Percentiles rank a stretch among this genome's conserved stretches.
These are phyloP conservation scores for Persicaria tinctoria DNA, from an alignment of 148 eudicot species.

Conservation along the genomic window DNA sequence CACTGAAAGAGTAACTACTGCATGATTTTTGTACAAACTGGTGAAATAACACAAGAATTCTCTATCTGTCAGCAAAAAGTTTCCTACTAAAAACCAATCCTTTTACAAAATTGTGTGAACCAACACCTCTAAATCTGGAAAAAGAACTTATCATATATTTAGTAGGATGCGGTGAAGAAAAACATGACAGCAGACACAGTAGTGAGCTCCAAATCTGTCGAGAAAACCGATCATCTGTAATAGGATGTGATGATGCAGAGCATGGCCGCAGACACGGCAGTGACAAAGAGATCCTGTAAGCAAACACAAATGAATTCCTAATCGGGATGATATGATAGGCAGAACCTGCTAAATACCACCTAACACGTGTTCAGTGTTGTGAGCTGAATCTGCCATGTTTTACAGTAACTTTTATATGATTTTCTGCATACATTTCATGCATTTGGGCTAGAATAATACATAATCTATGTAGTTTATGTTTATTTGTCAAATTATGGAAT, in stretches of 20 bases:
- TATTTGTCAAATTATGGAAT: too few species aligned
- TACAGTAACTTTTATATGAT: too few species aligned
- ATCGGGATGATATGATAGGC: background rate
- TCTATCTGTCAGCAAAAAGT: background rate
- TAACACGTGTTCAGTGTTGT: background rate
- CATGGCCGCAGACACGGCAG: slow-evolving; percentile 46
- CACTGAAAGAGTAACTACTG: too few species aligned
- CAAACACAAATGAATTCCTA: background rate
- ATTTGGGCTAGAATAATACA: too few species aligned
- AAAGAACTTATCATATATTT: too few species aligned
- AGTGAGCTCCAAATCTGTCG: too few species aligned
- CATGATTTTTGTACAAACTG: background rate
- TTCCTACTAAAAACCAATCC: slow-evolving; percentile 1
- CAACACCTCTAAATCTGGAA: background rate
- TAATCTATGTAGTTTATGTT: too few species aligned
- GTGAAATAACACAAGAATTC: background rate
- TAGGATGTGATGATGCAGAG: slow-evolving; percentile 61
- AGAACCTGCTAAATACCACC: background rate
- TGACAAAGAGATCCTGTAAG: slow-evolving; percentile 73
- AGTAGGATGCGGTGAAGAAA: too few species aligned
- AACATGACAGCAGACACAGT: too few species aligned
- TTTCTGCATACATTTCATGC: too few species aligned
- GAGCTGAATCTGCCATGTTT: too few species aligned
- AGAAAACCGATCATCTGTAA: slow-evolving; percentile 41
- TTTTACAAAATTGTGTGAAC: slow-evolving; percentile 7